phyloP scores from a whole-genome alignment of 495 filamentous ascomycete species.

The Neurospora hispaniola region DNA sequence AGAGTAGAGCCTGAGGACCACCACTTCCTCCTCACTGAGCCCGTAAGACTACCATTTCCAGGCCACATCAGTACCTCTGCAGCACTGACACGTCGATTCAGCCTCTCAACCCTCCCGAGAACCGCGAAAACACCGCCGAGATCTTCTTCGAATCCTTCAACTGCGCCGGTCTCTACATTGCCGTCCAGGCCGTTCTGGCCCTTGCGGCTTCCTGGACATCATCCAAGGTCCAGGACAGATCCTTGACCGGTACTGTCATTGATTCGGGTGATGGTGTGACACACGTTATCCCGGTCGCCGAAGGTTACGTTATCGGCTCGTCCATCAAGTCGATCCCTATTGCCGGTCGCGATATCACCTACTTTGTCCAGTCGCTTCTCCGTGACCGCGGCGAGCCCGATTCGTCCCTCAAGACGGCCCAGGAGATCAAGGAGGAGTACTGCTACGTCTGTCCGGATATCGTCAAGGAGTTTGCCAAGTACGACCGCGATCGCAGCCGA shows the following conservation, averaged over 20 bases:
- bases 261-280: slow-evolving; percentile 97
- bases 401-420: slow-evolving; percentile 92
- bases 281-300: slow-evolving; percentile 96
- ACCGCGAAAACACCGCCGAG: slow-evolving; percentile 97
- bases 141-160: slow-evolving; percentile 99
- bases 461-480: slow-evolving; percentile 91
- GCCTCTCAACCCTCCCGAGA: slow-evolving; percentile 96
- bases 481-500: slow-evolving; percentile 81
- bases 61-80: neutral
- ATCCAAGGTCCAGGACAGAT: slow-evolving; percentile 91
- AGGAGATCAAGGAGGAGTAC: slow-evolving; percentile 95
- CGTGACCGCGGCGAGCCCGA: slow-evolving; percentile 95
- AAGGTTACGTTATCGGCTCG: slow-evolving; percentile 97
- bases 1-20: slow-evolving; percentile 97
- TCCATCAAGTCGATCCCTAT: slow-evolving; percentile 99
- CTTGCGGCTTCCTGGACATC: slow-evolving; percentile 97
- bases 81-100: slow-evolving; percentile 28
- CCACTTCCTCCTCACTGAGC: slow-evolving; percentile 94
- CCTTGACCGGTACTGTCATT: slow-evolving; percentile 95
- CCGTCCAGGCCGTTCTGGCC: slow-evolving; percentile 93
- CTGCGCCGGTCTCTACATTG: slow-evolving; percentile 96
- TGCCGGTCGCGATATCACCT: slow-evolving; percentile 93
- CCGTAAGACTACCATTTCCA: slow-evolving; percentile 45
- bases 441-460: slow-evolving; percentile 98
- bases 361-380: slow-evolving; percentile 92